A percentile compares a stretch with the other conserved stretches of the same genome.
Conservation (phyloP, 768 basidiomycete genomes). For the Grammothele lineata region DNA sequence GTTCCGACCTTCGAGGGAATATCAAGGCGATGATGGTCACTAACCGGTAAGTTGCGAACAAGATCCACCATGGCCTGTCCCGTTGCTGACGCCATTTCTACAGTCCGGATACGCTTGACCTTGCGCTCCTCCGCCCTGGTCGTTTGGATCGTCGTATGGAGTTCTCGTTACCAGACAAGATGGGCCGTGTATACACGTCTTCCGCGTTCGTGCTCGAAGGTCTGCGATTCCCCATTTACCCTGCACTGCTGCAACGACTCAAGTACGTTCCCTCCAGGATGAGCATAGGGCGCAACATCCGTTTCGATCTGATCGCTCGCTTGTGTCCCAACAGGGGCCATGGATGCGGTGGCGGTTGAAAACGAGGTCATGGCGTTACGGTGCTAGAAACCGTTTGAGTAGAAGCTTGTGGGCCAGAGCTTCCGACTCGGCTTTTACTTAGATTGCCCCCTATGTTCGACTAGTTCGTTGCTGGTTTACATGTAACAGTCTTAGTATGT, state of each 20-base stretch:
- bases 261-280: slow-evolving; percentile 50
- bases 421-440: too few species aligned
- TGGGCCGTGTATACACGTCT: slow-evolving; percentile 95
- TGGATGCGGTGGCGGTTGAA: too few species aligned
- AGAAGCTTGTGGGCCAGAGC: too few species aligned
- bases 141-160: slow-evolving; percentile 97
- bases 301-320: slow-evolving; percentile 95
- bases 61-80: too few species aligned
- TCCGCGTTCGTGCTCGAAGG: slow-evolving; percentile 96
- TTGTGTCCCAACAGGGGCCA: slow-evolving; percentile 97
- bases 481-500: too few species aligned
- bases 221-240: too few species aligned
- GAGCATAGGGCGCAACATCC: slow-evolving; percentile 95
- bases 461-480: too few species aligned
- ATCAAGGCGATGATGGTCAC: slow-evolving; percentile 99
- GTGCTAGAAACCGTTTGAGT: too few species aligned
- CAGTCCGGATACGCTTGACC: slow-evolving; percentile 97
- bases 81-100: too few species aligned
- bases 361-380: too few species aligned
- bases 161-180: slow-evolving; percentile 90
- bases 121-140: slow-evolving; percentile 92
- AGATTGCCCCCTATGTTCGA: too few species aligned
- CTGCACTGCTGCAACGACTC: slow-evolving; percentile 2
- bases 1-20: slow-evolving; percentile 98
- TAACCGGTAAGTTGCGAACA: slow-evolving; percentile 75